These are phyloP conservation scores for Chaetomiaceae sp. DNA, from an alignment of 2,329 filamentous ascomycete genomes.

Conservation along the genomic window DNA sequence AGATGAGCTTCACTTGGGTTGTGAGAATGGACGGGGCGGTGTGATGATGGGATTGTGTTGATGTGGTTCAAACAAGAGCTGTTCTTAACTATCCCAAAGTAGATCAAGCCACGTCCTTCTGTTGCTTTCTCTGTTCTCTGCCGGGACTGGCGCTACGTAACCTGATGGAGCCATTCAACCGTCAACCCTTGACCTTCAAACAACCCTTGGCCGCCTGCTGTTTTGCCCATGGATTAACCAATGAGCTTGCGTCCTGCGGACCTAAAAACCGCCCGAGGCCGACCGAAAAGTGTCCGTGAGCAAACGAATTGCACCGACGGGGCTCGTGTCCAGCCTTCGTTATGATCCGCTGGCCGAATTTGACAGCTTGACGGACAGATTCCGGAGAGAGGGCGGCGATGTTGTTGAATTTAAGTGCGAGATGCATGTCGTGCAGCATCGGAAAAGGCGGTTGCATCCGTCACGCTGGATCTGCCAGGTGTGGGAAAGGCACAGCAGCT, in stretches of 20 bases:
- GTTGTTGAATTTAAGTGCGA: background rate
- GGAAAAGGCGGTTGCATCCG: slow-evolving; percentile 7
- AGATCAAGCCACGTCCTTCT: slow-evolving; percentile 12
- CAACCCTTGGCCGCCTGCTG: background rate
- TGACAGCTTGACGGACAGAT: too few species aligned
- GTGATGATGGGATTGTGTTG: background rate
- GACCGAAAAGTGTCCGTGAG: slow-evolving; percentile 14
- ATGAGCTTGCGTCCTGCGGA: background rate
- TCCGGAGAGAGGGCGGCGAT: too few species aligned
- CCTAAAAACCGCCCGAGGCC: slow-evolving; percentile 10
- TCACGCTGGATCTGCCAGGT: too few species aligned
- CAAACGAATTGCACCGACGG: background rate
- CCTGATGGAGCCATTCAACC: too few species aligned
- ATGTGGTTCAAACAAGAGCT: slow-evolving; percentile 4
- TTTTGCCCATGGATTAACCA: background rate
- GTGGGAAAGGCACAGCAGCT: background rate
- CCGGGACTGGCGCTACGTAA: slow-evolving; percentile 5
- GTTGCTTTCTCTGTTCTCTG: slow-evolving; percentile 4
- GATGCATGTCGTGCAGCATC: slow-evolving; percentile 3
- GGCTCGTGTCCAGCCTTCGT: too few species aligned
- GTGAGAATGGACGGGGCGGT: background rate
- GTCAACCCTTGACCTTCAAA: too few species aligned
- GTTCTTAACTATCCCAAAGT: too few species aligned
- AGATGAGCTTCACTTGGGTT: background rate
- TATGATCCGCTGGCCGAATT: too few species aligned